phyloP scores from a whole-genome alignment of 1,284 basidiomycete species.

The Ustilago trichophora region DNA sequence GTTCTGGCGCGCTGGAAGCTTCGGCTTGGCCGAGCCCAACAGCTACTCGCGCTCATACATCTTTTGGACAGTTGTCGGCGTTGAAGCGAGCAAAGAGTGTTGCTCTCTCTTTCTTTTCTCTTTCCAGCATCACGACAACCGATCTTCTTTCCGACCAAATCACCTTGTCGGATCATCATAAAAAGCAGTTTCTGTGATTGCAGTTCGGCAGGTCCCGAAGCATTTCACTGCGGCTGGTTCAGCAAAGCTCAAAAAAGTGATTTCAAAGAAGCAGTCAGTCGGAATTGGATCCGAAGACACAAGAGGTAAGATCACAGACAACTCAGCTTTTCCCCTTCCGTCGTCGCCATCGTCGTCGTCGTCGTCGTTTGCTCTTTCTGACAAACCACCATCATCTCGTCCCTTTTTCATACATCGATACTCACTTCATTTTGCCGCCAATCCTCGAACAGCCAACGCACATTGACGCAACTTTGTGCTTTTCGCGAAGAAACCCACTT shows the following conservation, averaged over 20 bases:
- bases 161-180: neutral
- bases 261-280: too few species aligned
- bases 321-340: neutral
- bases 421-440: neutral
- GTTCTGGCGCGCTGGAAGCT: constrained; percentile 21
- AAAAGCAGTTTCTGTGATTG: constrained; percentile 1
- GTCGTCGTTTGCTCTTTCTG: neutral
- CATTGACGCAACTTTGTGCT: neutral
- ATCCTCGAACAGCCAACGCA: neutral
- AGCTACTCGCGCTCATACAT: neutral
- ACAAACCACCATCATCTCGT: neutral
- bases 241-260: neutral
- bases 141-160: neutral
- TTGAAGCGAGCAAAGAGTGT: constrained; percentile 1
- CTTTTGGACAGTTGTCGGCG: too few species aligned
- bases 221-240: neutral
- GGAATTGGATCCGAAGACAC: neutral
- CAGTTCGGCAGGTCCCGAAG: constrained; percentile 1
- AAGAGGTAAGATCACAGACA: neutral
- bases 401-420: too few species aligned
- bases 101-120: constrained; percentile 8
- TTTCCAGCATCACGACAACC: neutral
- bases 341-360: neutral
- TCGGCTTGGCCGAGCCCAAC: neutral
- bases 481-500: neutral